Base-by-base conservation (phyloP, 345 rosid genomes). In the Gossypium bickii region DNA sequence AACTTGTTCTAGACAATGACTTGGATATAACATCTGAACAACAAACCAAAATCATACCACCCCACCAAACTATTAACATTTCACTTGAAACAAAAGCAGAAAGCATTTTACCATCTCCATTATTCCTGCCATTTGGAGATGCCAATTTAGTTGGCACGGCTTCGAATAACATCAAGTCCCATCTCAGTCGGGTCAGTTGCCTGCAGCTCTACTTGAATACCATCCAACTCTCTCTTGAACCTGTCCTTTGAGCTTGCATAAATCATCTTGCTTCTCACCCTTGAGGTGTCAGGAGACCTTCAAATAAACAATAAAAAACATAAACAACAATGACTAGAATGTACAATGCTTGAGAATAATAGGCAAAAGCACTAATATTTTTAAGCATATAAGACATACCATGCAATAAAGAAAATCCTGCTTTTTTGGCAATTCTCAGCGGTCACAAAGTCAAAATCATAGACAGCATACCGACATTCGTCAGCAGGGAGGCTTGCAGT, bases 221-320 rank as follows among this genome's bases (percentile, higher is more conserved):
- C 91, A n/a, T 88, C 91, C 77, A 86, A 79, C 79, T 88, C 91
- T 74, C 89, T 82, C 64, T 85, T 88, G 77, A 88, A 86, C 77
- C 88, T 82, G 85, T 88, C 92, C 75, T 88, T 88, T 65, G 92
- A 84, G 78, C 92, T 88, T 17, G 92, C 92, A 72, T 88, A 88
- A 64, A 88, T 86, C 91, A 88, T 88, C 87, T 88, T 88, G 85
- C 82, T 88, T 78, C 91, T 86, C 83, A 88, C 89, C 78, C 67
- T 84, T 5, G 91, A 59, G 13, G 80, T 64, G 25, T 88, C 91
- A 12, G 91, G 91, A 63, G 87, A 86, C 91, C 91, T 88, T 81
- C 62, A 74, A 9, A 64, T 43, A 10, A 41, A 34, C 38, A 34
- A 34, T 4, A 34, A 34, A 34, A 4, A 34, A 34, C 38, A 34